Evolutionary conservation across 225 moss, liverwort and hornwort species (phyloP), one percentile per base, ranked within the genome.

Genomic region (Polytrichum commune): DNA sequence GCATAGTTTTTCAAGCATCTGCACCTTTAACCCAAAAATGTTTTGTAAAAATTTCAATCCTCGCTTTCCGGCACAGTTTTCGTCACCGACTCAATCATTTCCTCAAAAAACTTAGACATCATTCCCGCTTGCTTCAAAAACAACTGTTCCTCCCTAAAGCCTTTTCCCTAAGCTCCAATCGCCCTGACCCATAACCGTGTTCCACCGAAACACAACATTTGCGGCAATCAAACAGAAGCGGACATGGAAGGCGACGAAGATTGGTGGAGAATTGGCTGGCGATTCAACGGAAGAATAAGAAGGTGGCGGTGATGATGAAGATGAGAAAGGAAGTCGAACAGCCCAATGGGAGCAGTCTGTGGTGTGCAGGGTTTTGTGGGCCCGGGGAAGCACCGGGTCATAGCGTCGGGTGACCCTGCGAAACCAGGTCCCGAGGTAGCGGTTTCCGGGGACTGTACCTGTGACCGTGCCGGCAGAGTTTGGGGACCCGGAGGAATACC

Each of bases 1-100:
- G 86, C 86, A 86, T 83, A 79, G 82, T 76, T 82, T 62, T 66
- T 30, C 30, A 30, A 30, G 30, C 30, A 30, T 6, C 30, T 30
- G 30, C 30, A 30, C 30, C 30, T 30, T 30, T 6, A 30, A 6
- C 30, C 30, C 30, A 30, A 30, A 30, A 6, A 30, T 30, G 30
- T 6, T 30, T 30, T 6, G 30, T 6, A 30, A 30, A 30, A 30
- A 30, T 6, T 6, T 30, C 30, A 30, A 30, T 30, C 30, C 30
- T 30, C 30, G 30, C 30, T 30, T 30, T 30, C 30, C 30, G 30
- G 30, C 30, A 30, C 30, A 6, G 6, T 5, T 30, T 30, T 6
- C 6, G 30, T 30, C 30, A 30, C 30, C 30, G 30, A 30, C 1
- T 30, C 30, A 30, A 30, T 30, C 30, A 30, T 6, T 30, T 30